phyloP scores from a whole-genome alignment of 805 yeast species.

The Cyberlindnera misumaiensis region DNA sequence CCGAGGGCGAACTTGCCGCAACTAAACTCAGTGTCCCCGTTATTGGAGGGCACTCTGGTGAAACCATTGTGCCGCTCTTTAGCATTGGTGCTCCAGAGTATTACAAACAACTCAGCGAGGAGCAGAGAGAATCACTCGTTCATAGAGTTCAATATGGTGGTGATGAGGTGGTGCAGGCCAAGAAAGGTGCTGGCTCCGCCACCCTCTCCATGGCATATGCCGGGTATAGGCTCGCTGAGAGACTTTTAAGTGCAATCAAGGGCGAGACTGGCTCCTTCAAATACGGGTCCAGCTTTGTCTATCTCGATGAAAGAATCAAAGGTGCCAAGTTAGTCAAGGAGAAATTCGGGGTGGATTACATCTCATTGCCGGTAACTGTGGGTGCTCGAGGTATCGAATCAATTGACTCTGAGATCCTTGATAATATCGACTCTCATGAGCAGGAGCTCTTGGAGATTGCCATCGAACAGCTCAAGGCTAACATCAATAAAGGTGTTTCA shows the following conservation, averaged over 20 bases:
- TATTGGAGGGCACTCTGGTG: constrained; percentile 85
- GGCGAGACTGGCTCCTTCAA: constrained; percentile 35
- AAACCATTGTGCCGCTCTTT: constrained; percentile 71
- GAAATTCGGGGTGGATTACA: constrained; percentile 7
- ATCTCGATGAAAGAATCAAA: constrained; percentile 38
- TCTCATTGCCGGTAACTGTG: constrained; percentile 21
- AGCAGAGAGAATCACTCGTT: constrained; percentile 51
- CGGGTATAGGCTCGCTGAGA: constrained; percentile 67
- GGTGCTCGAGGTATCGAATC: constrained; percentile 19
- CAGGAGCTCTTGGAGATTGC: constrained; percentile 17
- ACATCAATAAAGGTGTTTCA: constrained; percentile 22
- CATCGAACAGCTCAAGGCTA: constrained; percentile 15
- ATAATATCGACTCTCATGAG: constrained; percentile 18
- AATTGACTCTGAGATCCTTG: constrained; percentile 17
- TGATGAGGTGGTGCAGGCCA: constrained; percentile 83
- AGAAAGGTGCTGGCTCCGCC: constrained; percentile 79
- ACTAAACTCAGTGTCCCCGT: constrained; percentile 46
- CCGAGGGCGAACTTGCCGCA: constrained; percentile 10
- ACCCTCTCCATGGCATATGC: constrained; percentile 85
- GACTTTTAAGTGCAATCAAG: constrained; percentile 49
- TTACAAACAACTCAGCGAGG: constrained; percentile 38
- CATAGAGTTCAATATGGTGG: constrained; percentile 84
- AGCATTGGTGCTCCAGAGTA: constrained; percentile 42
- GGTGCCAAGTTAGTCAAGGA: constrained; percentile 18
- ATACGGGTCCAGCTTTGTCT: constrained; percentile 35